Percentiles rank a stretch among this genome's conserved stretches.
Conservation (phyloP, 495 filamentous ascomycete genomes). For the Cladorrhinum samala region DNA sequence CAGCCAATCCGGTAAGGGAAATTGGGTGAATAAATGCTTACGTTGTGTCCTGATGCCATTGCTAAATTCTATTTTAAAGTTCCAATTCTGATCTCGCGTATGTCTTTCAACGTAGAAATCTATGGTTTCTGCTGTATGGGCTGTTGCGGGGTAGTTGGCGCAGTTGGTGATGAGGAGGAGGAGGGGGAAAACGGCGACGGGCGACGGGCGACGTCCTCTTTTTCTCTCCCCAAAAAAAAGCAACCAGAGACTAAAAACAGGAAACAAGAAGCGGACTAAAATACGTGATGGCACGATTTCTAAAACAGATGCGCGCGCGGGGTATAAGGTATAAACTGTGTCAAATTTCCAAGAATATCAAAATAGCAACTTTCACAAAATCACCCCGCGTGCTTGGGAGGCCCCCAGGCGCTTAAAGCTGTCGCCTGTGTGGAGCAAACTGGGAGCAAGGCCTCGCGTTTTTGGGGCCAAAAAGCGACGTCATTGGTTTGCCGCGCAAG, state of each 20-base stretch:
- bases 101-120: not conserved
- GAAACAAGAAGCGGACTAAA: no score
- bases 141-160: not conserved
- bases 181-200: not conserved
- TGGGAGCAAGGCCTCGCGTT: slow-evolving; percentile 23
- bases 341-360: slow-evolving; percentile 14
- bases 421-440: slow-evolving; percentile 27
- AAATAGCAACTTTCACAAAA: slow-evolving; percentile 26
- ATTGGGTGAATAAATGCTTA: slow-evolving; percentile 17
- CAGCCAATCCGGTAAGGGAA: not conserved
- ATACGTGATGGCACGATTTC: slow-evolving; percentile 10
- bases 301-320: no score
- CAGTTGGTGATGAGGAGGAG: not conserved
- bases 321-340: slow-evolving; percentile 18
- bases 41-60: slow-evolving; percentile 49
- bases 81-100: not conserved
- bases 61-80: slow-evolving; percentile 1
- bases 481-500: slow-evolving; percentile 25
- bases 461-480: slow-evolving; percentile 17
- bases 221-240: no score
- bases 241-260: no score
- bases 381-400: slow-evolving; percentile 16
- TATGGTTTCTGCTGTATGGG: not conserved
- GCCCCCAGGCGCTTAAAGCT: slow-evolving; percentile 30
- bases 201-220: not conserved